Conservation (phyloP, 1,139 yeast species). For the Suhomyces terraborum region DNA sequence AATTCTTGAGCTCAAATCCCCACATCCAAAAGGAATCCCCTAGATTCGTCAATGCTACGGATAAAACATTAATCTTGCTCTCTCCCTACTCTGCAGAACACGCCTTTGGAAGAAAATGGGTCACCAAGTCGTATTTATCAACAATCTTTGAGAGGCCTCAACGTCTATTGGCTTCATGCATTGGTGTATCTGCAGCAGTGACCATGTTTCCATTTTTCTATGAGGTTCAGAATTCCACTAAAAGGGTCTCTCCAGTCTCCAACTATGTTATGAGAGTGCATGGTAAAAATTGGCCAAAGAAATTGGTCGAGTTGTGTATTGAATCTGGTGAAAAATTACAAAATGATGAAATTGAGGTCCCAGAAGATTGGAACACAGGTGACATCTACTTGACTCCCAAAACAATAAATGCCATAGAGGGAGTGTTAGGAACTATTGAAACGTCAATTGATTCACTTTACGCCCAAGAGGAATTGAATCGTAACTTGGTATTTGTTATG, state of each 20-base stretch:
- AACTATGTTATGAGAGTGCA: constrained; percentile 75
- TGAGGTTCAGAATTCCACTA: constrained; percentile 51
- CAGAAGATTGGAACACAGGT: constrained; percentile 81
- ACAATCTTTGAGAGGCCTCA: constrained; percentile 87
- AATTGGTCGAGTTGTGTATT: constrained; percentile 59
- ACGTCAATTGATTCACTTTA: constrained; percentile 57
- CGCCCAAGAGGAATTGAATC: constrained; percentile 26
- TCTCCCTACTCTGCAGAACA: constrained; percentile 68
- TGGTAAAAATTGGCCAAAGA: constrained; percentile 71
- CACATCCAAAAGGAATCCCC: constrained; percentile 56
- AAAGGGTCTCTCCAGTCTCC: constrained; percentile 48
- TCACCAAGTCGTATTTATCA: constrained; percentile 62
- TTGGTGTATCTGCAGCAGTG: constrained; percentile 78
- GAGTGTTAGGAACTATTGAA: constrained; percentile 79
- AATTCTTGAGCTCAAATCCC: constrained; percentile 55
- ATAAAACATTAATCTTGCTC: constrained; percentile 54
- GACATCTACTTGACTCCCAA: constrained; percentile 74
- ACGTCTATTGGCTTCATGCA: constrained; percentile 69
- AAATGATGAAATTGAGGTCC: constrained; percentile 69
- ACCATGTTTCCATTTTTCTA: constrained; percentile 68
- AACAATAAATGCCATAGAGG: constrained; percentile 73
- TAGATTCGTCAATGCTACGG: constrained; percentile 43
- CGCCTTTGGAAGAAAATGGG: constrained; percentile 77
- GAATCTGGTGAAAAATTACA: constrained; percentile 58
- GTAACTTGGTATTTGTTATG: constrained; percentile 65